phyloP scores from a whole-genome alignment of 2,329 filamentous ascomycete species.

The Colletotrichum caudatum region DNA sequence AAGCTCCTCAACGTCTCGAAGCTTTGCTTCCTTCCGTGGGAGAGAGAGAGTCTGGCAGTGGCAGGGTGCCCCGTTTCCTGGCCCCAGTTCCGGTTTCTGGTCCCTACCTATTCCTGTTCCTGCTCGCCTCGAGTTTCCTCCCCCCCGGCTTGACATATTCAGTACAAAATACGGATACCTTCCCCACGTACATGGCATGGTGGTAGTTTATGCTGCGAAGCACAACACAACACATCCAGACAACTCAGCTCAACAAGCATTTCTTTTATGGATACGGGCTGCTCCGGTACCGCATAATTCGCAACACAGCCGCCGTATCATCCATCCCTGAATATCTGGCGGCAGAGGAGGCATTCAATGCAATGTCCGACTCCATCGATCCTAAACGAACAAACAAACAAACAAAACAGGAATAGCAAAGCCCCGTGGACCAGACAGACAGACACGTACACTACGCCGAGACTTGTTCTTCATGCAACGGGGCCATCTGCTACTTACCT shows the following conservation, averaged over 20 bases:
- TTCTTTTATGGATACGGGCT: constrained; percentile 2
- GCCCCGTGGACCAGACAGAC: constrained; percentile 9
- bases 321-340: constrained; percentile 14
- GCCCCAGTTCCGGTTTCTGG: neutral
- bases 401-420: neutral
- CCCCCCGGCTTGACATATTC: neutral
- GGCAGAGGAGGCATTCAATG: neutral
- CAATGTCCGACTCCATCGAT: neutral
- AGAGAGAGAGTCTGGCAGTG: constrained; percentile 1
- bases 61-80: constrained; percentile 8
- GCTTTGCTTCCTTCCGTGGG: constrained; percentile 17
- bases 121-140: constrained; percentile 21
- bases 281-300: neutral
- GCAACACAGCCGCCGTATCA: constrained; percentile 2
- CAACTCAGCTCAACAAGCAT: constrained; percentile 39
- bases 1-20: constrained; percentile 44
- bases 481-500: neutral
- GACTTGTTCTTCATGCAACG: constrained; percentile 13
- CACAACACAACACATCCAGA: neutral
- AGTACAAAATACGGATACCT: too few species aligned
- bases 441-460: neutral
- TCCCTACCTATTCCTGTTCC: neutral
- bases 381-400: constrained; percentile 14
- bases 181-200: too few species aligned
- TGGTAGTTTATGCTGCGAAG: neutral